Evolutionary conservation across 2,329 filamentous ascomycete genomes (phyloP), one percentile per base, ranked within the genome.

Genomic region (Clonostachys chloroleuca): DNA sequence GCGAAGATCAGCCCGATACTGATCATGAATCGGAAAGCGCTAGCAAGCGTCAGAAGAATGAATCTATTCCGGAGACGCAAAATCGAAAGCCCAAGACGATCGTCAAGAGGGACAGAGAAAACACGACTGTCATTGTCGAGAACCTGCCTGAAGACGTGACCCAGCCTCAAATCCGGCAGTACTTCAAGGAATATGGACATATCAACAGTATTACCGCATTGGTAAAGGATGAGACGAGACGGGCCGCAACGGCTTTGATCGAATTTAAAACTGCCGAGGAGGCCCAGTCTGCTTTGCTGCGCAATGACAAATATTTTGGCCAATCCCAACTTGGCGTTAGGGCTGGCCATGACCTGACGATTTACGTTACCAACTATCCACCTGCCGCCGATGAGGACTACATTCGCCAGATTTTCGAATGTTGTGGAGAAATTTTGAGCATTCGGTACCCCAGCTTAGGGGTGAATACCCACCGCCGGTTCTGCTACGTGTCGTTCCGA

Each of bases 401-500:
- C 56, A 77, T 94, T 18, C 80, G 80, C 39, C 65, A 80, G 35
- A 67, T 92, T 4, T 92, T 92, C 66, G 75, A 78, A 50, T 74
- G 81, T 49, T 92, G 85, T 58, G 94, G 94, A 40, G 83, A 92
- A 40, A 84, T 99, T 47, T 75, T 95, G 47, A 89, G 86, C 58
- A 78, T 97, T 45, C 86, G 94, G 18, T 94, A 94, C 69, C 94
- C 94, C 3, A 96, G 90, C 48, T 79, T 99, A 45, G 95, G 95
- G 63, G 91, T 80, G 65, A 92, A 96, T 59, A 85, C 86, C 2
- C 85, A 89, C 56, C 88, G 94, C 34, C 86, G 94, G 20, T 99
- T 99, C 70, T 96, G 92, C 71, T 99, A 99, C 64, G 77, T 96
- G 7, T 89, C 95, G n/a, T 96, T 96, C 62, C 78, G 83, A 43